Evolutionary conservation across 257 asterid genomes (phyloP), one percentile per base, ranked within the genome.

Genomic region (Scutellaria galericulata): DNA sequence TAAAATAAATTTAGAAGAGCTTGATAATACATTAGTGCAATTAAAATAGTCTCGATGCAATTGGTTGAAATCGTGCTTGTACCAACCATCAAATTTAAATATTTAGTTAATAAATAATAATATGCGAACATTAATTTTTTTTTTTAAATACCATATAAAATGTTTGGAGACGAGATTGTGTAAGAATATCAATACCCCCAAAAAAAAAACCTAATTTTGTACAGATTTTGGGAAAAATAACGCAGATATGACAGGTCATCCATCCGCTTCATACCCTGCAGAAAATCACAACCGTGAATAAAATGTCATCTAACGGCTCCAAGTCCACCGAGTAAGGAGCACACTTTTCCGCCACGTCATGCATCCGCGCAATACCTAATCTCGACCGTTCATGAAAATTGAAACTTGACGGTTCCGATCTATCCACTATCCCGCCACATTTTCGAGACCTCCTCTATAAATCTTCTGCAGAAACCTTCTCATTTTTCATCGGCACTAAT

Each of bases 361-460:
- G 11, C 5, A 81, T 81, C 79, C 81, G 39, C 52, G 15, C 60
- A 24, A 41, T 22, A 11, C 18, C 39, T 3, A 22, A 75, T 62
- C 75, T 0, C n/a, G 7, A 0, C 77, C 80, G 63, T 79, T 9
- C 7, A 35, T 1, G 9, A n/a, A 64, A 56, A 5, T 10, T 13
- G 13, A 44, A 54, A 27, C 42, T 45, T 3, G 44, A 66, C 72
- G 64, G 69, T 58, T 60, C 68, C n/a, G 69, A 60, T 70, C 54
- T 20, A 63, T 48, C 41, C 35, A 15, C 31, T 59, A 37, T 68
- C 83, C 86, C 86, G 83, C 86, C 78, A 64, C 64, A 53, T 18
- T 64, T 75, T 67, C 15, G 13, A 46, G 40, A 54, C 15, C 46
- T n/a, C 37, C 52, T n/a, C 75, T 76, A 56, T 71, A 78, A 62